A percentile compares a stretch with the other conserved stretches of the same genome.
These are phyloP conservation scores for Didymella arachidicola DNA, from an alignment of 2,329 filamentous ascomycete genomes.

Conservation along the genomic window DNA sequence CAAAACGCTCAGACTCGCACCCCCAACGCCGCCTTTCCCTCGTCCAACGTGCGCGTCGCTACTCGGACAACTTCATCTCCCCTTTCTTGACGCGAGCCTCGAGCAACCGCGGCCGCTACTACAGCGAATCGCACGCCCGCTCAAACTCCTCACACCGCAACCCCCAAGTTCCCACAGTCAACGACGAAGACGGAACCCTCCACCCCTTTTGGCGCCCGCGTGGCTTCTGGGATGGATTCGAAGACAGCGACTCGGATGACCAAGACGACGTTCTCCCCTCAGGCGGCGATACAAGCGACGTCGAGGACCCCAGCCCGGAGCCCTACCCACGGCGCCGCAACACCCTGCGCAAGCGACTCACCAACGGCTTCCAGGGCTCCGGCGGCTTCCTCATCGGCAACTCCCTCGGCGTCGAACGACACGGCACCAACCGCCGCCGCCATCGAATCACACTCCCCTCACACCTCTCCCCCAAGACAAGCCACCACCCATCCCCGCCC, in stretches of 20 bases:
- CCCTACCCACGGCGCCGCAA: slow-evolving; percentile 29
- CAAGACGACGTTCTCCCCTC: slow-evolving; percentile 50
- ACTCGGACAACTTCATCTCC: slow-evolving; percentile 55
- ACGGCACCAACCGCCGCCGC: slow-evolving; percentile 43
- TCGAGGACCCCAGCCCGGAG: slow-evolving; percentile 37
- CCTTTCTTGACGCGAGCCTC: slow-evolving; percentile 49
- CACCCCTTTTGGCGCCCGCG: slow-evolving; percentile 70
- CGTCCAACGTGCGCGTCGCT: slow-evolving; percentile 55
- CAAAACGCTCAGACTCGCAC: slow-evolving; percentile 44
- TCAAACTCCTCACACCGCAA: slow-evolving; percentile 25
- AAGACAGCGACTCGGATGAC: slow-evolving; percentile 50
- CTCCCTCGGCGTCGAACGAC: slow-evolving; percentile 62
- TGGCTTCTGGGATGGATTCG: slow-evolving; percentile 68
- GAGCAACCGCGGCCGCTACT: slow-evolving; percentile 35
- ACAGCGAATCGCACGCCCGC: slow-evolving; percentile 31
- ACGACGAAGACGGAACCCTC: slow-evolving; percentile 56
- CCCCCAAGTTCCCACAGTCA: slow-evolving; percentile 40
- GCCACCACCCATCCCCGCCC: slow-evolving; percentile 26
- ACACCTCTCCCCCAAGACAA: slow-evolving; percentile 25
- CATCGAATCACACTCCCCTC: slow-evolving; percentile 39
- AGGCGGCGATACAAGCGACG: slow-evolving; percentile 57
- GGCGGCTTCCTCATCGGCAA: slow-evolving; percentile 63
- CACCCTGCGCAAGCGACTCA: slow-evolving; percentile 40
- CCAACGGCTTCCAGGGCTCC: slow-evolving; percentile 51
- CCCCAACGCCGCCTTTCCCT: slow-evolving; percentile 52